A percentile compares a stretch with the other conserved stretches of the same genome.
Evolutionary conservation across 2,329 filamentous ascomycete species (phyloP).

Genomic region (Truncatella angustata): DNA sequence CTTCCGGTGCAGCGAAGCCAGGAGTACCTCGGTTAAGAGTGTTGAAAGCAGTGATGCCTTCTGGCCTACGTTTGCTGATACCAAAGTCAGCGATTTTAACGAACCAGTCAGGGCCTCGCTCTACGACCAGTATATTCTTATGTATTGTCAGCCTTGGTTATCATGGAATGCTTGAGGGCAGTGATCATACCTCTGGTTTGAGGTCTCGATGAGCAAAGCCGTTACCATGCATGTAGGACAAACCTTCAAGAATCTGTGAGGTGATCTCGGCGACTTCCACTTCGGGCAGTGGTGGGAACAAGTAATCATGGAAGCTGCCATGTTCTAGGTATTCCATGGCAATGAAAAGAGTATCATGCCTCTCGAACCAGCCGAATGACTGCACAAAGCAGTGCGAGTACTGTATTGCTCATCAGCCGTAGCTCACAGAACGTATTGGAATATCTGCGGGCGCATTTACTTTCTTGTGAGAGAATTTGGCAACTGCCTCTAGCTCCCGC

Average conservation of each 20-base stretch:
- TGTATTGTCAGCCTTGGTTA: not conserved
- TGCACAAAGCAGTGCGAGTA: constrained; percentile 17
- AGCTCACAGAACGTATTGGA: no score
- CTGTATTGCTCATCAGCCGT: not conserved
- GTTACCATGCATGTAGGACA: constrained; percentile 15
- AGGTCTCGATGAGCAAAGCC: constrained; percentile 16
- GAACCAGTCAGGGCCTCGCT: constrained; percentile 18
- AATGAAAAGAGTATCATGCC: constrained; percentile 11
- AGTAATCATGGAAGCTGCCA: constrained; percentile 12
- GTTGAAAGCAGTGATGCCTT: constrained; percentile 15
- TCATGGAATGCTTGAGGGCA: no score
- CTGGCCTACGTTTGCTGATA: constrained; percentile 18
- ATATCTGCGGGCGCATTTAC: no score
- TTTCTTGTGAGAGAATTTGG: constrained; percentile 15
- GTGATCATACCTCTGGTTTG: constrained; percentile 14
- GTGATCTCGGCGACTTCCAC: constrained; percentile 9
- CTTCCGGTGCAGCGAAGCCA: constrained; percentile 22
- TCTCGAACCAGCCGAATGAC: constrained; percentile 16
- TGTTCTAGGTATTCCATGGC: constrained; percentile 16
- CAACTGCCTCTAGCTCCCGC: constrained; percentile 15
- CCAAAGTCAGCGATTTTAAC: constrained; percentile 29
- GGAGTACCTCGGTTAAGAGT: constrained; percentile 14
- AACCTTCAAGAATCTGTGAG: constrained; percentile 13
- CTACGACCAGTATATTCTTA: constrained; percentile 27
- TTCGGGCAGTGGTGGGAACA: constrained; percentile 10